A percentile compares a stretch with the other conserved stretches of the same genome.
These are phyloP conservation scores for Malbranchea zuffiana DNA, from an alignment of 2,329 filamentous ascomycete species.

Conservation along the genomic window DNA sequence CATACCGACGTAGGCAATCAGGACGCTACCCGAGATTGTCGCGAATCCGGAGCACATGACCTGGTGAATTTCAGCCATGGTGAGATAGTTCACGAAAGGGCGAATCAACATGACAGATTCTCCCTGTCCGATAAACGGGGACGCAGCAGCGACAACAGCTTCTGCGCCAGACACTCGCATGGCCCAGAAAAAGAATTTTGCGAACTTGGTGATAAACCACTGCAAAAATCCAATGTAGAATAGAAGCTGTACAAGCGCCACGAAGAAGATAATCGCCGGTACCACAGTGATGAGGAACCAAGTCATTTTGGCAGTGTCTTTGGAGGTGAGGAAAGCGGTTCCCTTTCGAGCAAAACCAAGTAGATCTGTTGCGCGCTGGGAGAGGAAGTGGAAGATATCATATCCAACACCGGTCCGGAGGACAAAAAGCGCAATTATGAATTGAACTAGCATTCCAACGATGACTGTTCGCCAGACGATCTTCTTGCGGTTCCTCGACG, in stretches of 20 bases:
- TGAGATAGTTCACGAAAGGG: slow-evolving; percentile 76
- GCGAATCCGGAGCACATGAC: slow-evolving; percentile 88
- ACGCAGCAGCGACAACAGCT: slow-evolving; percentile 85
- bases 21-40: slow-evolving; percentile 78
- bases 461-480: slow-evolving; percentile 66
- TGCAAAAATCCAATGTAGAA: slow-evolving; percentile 73
- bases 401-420: slow-evolving; percentile 68
- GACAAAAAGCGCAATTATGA: slow-evolving; percentile 79
- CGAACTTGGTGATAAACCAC: slow-evolving; percentile 83
- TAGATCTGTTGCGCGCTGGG: slow-evolving; percentile 59
- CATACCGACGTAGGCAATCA: slow-evolving; percentile 75
- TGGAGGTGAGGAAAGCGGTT: slow-evolving; percentile 57
- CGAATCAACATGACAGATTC: slow-evolving; percentile 88
- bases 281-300: slow-evolving; percentile 72
- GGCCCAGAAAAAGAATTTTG: slow-evolving; percentile 81
- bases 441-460: slow-evolving; percentile 79
- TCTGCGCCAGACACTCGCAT: slow-evolving; percentile 82
- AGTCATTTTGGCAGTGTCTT: slow-evolving; percentile 29
- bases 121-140: slow-evolving; percentile 87
- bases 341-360: slow-evolving; percentile 67
- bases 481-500: slow-evolving; percentile 56
- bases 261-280: slow-evolving; percentile 95
- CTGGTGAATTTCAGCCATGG: slow-evolving; percentile 79
- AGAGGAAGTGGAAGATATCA: slow-evolving; percentile 87
- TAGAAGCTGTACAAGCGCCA: slow-evolving; percentile 76